Conservation (phyloP, 108 stramenopile species). For the Discostella stelligeroides region DNA sequence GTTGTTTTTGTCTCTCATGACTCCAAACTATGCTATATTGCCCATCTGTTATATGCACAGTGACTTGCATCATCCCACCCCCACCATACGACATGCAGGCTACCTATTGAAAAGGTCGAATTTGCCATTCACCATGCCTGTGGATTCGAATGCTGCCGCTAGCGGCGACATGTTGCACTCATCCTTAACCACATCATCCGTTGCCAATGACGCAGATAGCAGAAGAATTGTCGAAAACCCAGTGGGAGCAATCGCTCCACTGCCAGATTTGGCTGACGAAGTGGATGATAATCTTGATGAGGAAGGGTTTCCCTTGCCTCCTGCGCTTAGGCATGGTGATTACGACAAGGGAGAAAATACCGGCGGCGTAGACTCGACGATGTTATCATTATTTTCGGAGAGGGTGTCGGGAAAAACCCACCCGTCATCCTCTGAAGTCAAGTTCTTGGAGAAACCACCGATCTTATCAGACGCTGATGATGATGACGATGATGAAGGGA, state of each 20-base stretch:
- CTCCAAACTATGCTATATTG: not conserved
- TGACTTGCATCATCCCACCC: conserved; percentile 6
- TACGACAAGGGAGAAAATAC: not conserved
- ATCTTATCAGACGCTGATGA: not conserved
- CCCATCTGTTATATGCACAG: conserved; percentile 7
- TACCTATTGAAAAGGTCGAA: conserved; percentile 45
- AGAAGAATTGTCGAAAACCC: not conserved
- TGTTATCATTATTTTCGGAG: not conserved
- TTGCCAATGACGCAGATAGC: not conserved
- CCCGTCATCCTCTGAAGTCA: too few species aligned
- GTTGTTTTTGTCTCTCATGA: not conserved
- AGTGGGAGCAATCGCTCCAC: conserved; percentile 2
- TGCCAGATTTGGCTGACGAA: conserved; percentile 21
- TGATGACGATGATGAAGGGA: not conserved
- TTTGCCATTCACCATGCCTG: conserved; percentile 22
- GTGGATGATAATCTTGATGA: not conserved
- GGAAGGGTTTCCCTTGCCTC: not conserved
- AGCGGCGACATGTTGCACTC: not conserved
- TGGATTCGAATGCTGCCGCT: conserved; percentile 1
- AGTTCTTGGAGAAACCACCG: not conserved
- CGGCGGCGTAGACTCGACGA: not conserved
- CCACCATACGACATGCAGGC: conserved; percentile 42
- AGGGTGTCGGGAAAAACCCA: not conserved
- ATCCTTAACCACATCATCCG: not conserved
- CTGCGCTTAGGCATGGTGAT: not conserved